A percentile compares a stretch with the other conserved stretches of the same genome.
These are phyloP conservation scores for Solanum hybrid DNA, from an alignment of 305 asterid species.

Conservation along the genomic window DNA sequence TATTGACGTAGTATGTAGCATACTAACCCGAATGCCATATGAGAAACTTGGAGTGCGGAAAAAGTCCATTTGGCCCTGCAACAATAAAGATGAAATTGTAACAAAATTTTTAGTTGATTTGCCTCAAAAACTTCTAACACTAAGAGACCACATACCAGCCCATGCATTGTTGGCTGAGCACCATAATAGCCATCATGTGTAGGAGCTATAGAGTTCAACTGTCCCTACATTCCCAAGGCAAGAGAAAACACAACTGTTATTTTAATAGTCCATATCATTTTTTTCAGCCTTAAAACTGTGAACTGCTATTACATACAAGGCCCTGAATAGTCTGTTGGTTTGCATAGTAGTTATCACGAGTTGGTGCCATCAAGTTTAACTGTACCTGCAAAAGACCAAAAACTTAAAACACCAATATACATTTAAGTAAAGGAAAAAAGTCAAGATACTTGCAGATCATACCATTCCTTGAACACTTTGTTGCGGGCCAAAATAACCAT, in stretches of 20 bases:
- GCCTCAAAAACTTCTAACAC: not conserved
- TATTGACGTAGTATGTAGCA: constrained; percentile 2
- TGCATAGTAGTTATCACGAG: constrained; percentile 74
- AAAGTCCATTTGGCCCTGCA: constrained; percentile 94
- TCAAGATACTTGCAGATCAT: constrained; percentile 11
- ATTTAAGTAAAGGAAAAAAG: not conserved
- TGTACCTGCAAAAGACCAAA: constrained; percentile 58
- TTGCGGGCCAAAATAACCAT: constrained; percentile 72
- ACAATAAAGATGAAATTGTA: constrained; percentile 11
- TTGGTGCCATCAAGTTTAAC: constrained; percentile 88
- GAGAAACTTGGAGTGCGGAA: constrained; percentile 63
- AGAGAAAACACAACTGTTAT: not conserved
- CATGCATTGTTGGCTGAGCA: constrained; percentile 70
- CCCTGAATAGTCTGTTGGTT: constrained; percentile 83
- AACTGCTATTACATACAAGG: constrained; percentile 45
- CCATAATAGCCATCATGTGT: constrained; percentile 73
- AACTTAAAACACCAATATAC: constrained; percentile 9
- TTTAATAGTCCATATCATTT: not conserved
- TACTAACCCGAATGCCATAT: constrained; percentile 85
- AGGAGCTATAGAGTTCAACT: constrained; percentile 84
- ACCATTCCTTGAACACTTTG: constrained; percentile 91
- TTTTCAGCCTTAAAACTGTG: not conserved
- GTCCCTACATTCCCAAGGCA: constrained; percentile 55
- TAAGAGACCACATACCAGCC: constrained; percentile 47
- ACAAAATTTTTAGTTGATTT: constrained; percentile 7